Conservation (phyloP, 805 yeast species). For the Candida qinlingensis region DNA sequence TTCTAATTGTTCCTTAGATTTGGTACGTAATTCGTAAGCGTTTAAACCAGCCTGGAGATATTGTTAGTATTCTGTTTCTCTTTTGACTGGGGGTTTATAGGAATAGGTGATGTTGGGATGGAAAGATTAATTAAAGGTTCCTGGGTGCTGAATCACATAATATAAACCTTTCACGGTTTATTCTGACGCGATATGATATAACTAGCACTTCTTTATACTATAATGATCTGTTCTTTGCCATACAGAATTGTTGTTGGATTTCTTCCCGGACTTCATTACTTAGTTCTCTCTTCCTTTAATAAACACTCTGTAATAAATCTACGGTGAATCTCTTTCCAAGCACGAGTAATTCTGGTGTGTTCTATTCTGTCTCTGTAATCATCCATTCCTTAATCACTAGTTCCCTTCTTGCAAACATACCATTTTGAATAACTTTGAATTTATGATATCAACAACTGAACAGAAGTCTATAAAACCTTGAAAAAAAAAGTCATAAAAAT, state of each 20-base stretch:
- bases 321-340: not conserved
- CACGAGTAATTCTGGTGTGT: not conserved
- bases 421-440: conserved; percentile 9
- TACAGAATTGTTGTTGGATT: too few species aligned
- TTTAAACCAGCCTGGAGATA: conserved; percentile 71
- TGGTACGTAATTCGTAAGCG: conserved; percentile 94
- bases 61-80: conserved; percentile 18
- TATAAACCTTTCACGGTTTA: too few species aligned
- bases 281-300: too few species aligned
- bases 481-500: conserved; percentile 7
- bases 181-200: too few species aligned
- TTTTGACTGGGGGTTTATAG: too few species aligned
- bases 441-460: conserved; percentile 3
- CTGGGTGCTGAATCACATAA: not conserved
- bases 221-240: too few species aligned
- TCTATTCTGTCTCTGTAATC: not conserved
- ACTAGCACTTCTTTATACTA: too few species aligned
- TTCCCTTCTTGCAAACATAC: conserved; percentile 3
- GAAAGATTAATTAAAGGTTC: not conserved
- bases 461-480: not conserved
- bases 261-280: too few species aligned
- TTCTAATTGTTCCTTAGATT: conserved; percentile 96
- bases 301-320: not conserved
- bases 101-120: too few species aligned
- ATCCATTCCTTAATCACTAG: not conserved